These are phyloP conservation scores for Fusarium metavorans DNA, from an alignment of 2,329 filamentous ascomycete species.

Conservation along the genomic window DNA sequence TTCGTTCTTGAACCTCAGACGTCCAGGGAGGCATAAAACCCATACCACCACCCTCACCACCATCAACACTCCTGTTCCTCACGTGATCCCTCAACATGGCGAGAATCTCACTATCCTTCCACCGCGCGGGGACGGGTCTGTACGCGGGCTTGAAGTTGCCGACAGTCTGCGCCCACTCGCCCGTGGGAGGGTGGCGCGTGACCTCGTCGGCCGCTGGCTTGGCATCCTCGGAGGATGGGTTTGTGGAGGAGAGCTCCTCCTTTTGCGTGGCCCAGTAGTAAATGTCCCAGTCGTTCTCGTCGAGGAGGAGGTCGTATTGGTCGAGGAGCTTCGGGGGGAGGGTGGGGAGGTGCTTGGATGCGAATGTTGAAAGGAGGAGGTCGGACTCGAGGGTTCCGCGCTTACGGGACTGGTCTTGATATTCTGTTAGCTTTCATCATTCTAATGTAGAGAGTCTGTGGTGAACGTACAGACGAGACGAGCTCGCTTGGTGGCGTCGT, in stretches of 20 bases:
- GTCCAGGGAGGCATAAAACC: constrained; percentile 67
- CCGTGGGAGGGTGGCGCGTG: constrained; percentile 57
- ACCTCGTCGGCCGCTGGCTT: constrained; percentile 47
- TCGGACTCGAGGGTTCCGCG: constrained; percentile 96
- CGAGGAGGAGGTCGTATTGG: constrained; percentile 92
- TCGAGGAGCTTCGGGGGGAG: constrained; percentile 81
- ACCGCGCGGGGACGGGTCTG: constrained; percentile 86
- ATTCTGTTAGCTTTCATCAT: background rate
- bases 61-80: constrained; percentile 64
- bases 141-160: constrained; percentile 96
- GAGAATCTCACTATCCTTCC: constrained; percentile 86
- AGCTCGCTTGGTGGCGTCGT: constrained; percentile 86
- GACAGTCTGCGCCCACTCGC: constrained; percentile 97
- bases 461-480: constrained; percentile 74
- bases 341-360: constrained; percentile 77
- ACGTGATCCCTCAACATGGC: constrained; percentile 84
- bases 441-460: too few relatives aligned
- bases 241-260: constrained; percentile 59
- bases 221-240: constrained; percentile 44
- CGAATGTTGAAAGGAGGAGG: constrained; percentile 95
- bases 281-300: constrained; percentile 99
- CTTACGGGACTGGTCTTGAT: constrained; percentile 92
- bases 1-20: constrained; percentile 6
- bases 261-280: constrained; percentile 99
- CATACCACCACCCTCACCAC: constrained; percentile 60